A percentile compares a stretch with the other conserved stretches of the same genome.
These are phyloP conservation scores for Globisporangium nodosum DNA, from an alignment of 352 stramenopile genomes.

Conservation along the genomic window DNA sequence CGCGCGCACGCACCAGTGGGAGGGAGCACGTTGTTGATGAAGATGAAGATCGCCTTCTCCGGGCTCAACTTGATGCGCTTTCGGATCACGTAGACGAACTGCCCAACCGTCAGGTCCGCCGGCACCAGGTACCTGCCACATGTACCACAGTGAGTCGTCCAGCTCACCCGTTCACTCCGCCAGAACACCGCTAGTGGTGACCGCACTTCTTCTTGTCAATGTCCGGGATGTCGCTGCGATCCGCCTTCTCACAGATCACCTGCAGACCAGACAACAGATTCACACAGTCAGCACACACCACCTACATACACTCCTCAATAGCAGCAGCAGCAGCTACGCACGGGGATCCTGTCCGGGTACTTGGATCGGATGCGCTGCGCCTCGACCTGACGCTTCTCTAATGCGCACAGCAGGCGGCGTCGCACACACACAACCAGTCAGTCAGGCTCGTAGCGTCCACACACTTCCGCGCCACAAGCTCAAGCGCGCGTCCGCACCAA, in stretches of 20 bases:
- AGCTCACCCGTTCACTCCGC: neutral
- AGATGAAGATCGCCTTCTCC: slow-evolving; percentile 98
- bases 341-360: slow-evolving; percentile 98
- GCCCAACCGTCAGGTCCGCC: slow-evolving; percentile 95
- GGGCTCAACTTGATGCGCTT: slow-evolving; percentile 98
- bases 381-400: slow-evolving; percentile 97
- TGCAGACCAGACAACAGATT: slow-evolving; percentile 13
- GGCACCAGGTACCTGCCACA: slow-evolving; percentile 90
- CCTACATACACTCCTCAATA: neutral
- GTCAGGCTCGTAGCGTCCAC: neutral
- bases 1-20: slow-evolving; percentile 73
- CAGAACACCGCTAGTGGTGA: neutral
- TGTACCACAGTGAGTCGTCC: slow-evolving; percentile 2
- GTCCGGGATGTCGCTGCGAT: slow-evolving; percentile 97
- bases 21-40: slow-evolving; percentile 98
- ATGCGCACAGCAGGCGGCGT: too few species aligned
- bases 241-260: slow-evolving; percentile 93
- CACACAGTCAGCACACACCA: neutral
- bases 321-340: slow-evolving; percentile 15
- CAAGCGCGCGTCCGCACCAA: slow-evolving; percentile 35
- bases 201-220: slow-evolving; percentile 99
- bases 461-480: neutral
- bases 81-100: slow-evolving; percentile 99
- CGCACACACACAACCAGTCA: neutral
- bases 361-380: slow-evolving; percentile 97